Evolutionary conservation across 768 basidiomycete species (phyloP), one percentile per base, ranked within the genome.

Genomic region (Suillus bovinus): DNA sequence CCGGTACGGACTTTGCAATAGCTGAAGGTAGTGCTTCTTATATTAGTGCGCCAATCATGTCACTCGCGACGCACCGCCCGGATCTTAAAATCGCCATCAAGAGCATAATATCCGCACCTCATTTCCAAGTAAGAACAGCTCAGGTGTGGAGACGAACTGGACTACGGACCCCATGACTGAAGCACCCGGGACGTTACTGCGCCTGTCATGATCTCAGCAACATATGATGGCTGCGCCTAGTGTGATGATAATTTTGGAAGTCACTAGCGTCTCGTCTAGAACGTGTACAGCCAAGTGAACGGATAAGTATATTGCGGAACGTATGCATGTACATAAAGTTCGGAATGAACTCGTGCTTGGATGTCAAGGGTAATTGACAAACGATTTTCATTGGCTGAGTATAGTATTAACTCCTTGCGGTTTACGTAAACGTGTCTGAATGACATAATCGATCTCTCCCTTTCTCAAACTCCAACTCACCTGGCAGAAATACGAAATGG

Each of bases 171-270:
- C 3, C 6, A 31, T 85, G 89, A 91, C 72, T 89, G 90, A 47
- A 88, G 89, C 76, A 89, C 87, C 88, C 10, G 33, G 33, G 33
- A 7, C 10, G 88, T 92, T 73, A 91, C 89, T n/a, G 88, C 90
- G 5, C 90, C 90, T 0, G 79, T 92, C 13, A 77, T 90, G 68
- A 77, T 90, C 57, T 86, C 86, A 29, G 88, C 87, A 24, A 89
- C 89, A 5, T n/a, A 20, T 5, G 42, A n/a, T n/a, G n/a, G n/a
- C n/a, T n/a, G n/a, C n/a, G n/a, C n/a, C n/a, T n/a, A n/a, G n/a
- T n/a, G n/a, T n/a, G 89, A 86, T 91, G 76, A 86, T 79, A 8
- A 88, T 86, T 70, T n/a, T n/a, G n/a, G 87, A 88, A 69, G 86
- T 86, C 2, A 80, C 86, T 59, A 81, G 79, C 29, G 74, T 85